phyloP scores from a whole-genome alignment of 768 basidiomycete species.

The Daedalea quercina region DNA sequence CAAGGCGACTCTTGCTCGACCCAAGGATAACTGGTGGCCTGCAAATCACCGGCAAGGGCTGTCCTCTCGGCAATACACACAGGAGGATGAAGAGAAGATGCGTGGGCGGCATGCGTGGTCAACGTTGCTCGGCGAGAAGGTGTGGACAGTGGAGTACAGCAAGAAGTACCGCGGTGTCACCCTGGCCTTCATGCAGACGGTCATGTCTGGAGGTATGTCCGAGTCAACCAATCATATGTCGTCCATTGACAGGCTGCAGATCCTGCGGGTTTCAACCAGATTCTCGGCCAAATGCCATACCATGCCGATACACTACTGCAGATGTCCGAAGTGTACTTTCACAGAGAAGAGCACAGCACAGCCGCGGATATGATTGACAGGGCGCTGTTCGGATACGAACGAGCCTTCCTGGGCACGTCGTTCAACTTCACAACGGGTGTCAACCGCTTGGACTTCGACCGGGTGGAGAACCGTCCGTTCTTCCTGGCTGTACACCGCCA shows the following conservation, averaged over 20 bases:
- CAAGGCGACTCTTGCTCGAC: slow-evolving; percentile 72
- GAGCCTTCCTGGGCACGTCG: slow-evolving; percentile 69
- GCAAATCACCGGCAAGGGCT: slow-evolving; percentile 67
- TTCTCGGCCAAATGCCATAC: slow-evolving; percentile 78
- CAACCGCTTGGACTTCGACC: slow-evolving; percentile 84
- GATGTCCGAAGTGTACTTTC: slow-evolving; percentile 75
- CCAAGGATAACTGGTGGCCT: slow-evolving; percentile 70
- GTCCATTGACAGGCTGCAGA: slow-evolving; percentile 35
- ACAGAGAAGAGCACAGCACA: slow-evolving; percentile 83
- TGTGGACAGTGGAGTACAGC: slow-evolving; percentile 88
- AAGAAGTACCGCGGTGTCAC: slow-evolving; percentile 80
- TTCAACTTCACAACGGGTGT: slow-evolving; percentile 81
- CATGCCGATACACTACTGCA: slow-evolving; percentile 91
- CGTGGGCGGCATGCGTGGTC: slow-evolving; percentile 27
- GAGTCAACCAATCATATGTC: not conserved
- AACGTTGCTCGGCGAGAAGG: slow-evolving; percentile 55
- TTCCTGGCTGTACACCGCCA: slow-evolving; percentile 85
- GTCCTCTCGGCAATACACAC: slow-evolving; percentile 48
- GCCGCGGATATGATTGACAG: slow-evolving; percentile 88
- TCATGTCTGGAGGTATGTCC: slow-evolving; percentile 71
- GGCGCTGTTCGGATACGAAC: slow-evolving; percentile 91
- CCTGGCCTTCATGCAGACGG: slow-evolving; percentile 71
- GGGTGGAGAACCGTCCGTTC: slow-evolving; percentile 88
- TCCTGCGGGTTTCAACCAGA: slow-evolving; percentile 69
- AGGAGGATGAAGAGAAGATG: slow-evolving; percentile 46